phyloP scores from a whole-genome alignment of 331 rosid genomes.

The Saraca asoca region DNA sequence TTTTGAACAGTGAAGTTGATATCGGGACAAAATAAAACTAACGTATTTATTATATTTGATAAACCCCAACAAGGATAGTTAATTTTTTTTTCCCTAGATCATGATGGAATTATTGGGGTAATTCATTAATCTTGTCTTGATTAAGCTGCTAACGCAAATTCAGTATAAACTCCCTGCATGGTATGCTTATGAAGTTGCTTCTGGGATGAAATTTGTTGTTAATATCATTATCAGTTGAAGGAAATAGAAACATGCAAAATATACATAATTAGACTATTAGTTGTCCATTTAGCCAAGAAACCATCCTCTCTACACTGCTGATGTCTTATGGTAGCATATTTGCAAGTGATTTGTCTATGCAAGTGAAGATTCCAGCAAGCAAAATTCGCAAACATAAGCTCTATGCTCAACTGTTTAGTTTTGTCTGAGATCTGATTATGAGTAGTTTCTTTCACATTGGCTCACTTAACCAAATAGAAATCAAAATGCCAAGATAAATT shows the following conservation, averaged over 20 bases:
- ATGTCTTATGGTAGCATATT: slow-evolving; percentile 5
- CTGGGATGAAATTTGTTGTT: background rate
- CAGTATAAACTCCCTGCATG: background rate
- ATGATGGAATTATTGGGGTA: no score
- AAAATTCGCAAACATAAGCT: slow-evolving; percentile 5
- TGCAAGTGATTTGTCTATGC: slow-evolving; percentile 6
- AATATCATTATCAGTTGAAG: background rate
- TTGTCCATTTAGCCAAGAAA: background rate
- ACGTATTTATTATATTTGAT: no score
- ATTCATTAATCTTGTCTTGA: slow-evolving; percentile 27
- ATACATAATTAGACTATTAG: slow-evolving; percentile 11
- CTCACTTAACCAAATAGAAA: background rate
- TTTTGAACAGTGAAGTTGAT: no score
- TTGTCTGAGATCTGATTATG: slow-evolving; percentile 2
- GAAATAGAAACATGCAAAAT: background rate
- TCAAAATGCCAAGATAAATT: slow-evolving; percentile 1
- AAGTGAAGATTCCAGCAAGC: background rate
- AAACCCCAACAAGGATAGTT: slow-evolving; percentile 6
- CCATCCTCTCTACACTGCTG: slow-evolving; percentile 10
- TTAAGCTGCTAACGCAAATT: slow-evolving; percentile 7
- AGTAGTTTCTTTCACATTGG: slow-evolving; percentile 26
- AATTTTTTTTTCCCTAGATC: background rate
- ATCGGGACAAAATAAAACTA: no score
- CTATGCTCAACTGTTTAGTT: slow-evolving; percentile 1
- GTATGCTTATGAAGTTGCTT: slow-evolving; percentile 5